A percentile compares a stretch with the other conserved stretches of the same genome.
Conservation (phyloP, 1,284 basidiomycete species). For the Ceratobasidium sp. region DNA sequence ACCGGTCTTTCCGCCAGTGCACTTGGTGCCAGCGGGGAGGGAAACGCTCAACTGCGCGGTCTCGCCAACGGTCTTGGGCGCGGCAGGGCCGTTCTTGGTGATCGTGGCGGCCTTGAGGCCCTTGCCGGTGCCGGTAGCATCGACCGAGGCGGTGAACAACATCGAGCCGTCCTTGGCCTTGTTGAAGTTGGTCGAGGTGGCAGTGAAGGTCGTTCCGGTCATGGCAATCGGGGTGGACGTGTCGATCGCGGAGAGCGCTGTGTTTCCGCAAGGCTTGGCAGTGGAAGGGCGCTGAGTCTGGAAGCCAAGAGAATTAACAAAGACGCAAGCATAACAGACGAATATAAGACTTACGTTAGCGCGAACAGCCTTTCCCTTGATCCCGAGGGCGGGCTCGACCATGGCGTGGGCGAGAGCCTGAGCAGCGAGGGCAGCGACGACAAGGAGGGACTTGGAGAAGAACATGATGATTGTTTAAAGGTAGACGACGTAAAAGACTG, state of each 20-base stretch:
- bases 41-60: conserved; percentile 13
- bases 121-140: conserved; percentile 60
- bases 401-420: conserved; percentile 64
- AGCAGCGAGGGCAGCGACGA: conserved; percentile 57
- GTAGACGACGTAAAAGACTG: conserved; percentile 9
- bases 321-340: background rate
- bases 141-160: conserved; percentile 61
- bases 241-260: conserved; percentile 56
- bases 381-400: conserved; percentile 65
- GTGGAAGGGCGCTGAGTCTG: conserved; percentile 59
- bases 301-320: background rate
- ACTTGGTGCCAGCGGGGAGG: conserved; percentile 30
- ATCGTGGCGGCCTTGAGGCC: conserved; percentile 59
- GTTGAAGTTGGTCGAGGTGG: conserved; percentile 66
- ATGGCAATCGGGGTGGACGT: conserved; percentile 62
- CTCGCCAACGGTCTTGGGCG: conserved; percentile 44
- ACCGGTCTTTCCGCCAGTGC: conserved; percentile 6
- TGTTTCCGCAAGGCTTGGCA: conserved; percentile 62
- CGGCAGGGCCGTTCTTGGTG: conserved; percentile 58
- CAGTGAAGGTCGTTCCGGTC: conserved; percentile 62
- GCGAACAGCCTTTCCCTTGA: conserved; percentile 60
- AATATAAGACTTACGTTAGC: conserved; percentile 57
- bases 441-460: conserved; percentile 49
- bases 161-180: conserved; percentile 66
- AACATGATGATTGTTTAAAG: conserved; percentile 33